Conservation (phyloP, 192 early-diverging fungal genomes). For the Irineochytrium annulatum region DNA sequence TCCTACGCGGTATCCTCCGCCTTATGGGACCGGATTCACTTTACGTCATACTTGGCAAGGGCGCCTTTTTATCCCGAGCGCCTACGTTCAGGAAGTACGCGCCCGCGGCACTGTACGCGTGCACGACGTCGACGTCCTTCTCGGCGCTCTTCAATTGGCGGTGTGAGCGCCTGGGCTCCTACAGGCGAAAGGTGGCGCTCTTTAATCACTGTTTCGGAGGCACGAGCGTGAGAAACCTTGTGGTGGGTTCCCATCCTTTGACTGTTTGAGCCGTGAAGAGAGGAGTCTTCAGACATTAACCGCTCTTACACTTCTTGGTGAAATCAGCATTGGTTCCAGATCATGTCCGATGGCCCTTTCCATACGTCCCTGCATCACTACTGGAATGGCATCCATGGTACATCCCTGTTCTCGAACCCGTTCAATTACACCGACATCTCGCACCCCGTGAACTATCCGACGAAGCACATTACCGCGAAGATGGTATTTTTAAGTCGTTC, state of each 20-base stretch:
- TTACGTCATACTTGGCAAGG: too few relatives aligned
- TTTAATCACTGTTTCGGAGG: constrained; percentile 1
- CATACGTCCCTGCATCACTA: constrained; percentile 1
- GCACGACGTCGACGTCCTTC: too few relatives aligned
- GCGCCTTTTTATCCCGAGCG: too few relatives aligned
- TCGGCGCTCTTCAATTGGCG: constrained; percentile 14
- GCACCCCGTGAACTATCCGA: not conserved
- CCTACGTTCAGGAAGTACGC: too few relatives aligned
- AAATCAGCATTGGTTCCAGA: constrained; percentile 23
- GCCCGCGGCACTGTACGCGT: too few relatives aligned
- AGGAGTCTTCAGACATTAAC: not conserved
- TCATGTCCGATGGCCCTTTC: constrained; percentile 2
- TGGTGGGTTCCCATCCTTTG: not conserved
- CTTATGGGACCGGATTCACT: not conserved
- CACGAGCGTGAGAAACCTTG: constrained; percentile 3
- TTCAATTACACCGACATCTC: not conserved
- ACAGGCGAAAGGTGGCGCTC: not conserved
- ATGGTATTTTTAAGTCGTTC: too few relatives aligned
- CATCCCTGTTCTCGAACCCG: too few relatives aligned
- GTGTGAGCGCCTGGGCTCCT: not conserved
- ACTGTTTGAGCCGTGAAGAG: too few relatives aligned
- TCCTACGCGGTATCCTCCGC: not conserved
- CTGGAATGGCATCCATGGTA: too few relatives aligned
- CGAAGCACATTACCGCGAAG: constrained; percentile 11
- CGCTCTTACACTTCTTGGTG: constrained; percentile 3